Percentiles rank a stretch among this genome's conserved stretches.
phyloP scores from a whole-genome alignment of 2,329 filamentous ascomycete species.

The Trichophyton schoenleinii region DNA sequence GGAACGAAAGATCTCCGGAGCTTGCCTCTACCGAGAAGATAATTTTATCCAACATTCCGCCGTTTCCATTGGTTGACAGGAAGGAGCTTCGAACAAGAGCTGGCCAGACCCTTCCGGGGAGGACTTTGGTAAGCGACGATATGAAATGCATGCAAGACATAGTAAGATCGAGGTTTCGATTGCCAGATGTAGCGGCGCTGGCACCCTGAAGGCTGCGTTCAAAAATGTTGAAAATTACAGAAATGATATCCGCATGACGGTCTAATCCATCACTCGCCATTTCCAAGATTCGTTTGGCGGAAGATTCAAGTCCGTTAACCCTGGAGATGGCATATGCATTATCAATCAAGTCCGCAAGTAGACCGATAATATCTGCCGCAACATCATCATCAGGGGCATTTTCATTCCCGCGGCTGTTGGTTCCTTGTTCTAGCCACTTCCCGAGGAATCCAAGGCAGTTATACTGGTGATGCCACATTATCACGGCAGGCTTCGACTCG shows the following conservation, averaged over 20 bases:
- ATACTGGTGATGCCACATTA: constrained; percentile 62
- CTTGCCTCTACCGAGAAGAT: constrained; percentile 73
- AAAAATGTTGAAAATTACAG: constrained; percentile 71
- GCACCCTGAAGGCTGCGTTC: constrained; percentile 48
- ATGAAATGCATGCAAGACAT: constrained; percentile 73
- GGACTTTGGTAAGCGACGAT: constrained; percentile 54
- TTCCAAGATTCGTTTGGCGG: constrained; percentile 35
- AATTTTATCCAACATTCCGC: constrained; percentile 63
- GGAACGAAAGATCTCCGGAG: constrained; percentile 61
- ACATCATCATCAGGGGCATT: constrained; percentile 47
- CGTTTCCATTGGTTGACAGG: constrained; percentile 61
- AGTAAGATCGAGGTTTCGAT: constrained; percentile 53
- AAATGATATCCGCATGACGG: constrained; percentile 54
- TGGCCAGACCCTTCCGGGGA: constrained; percentile 80
- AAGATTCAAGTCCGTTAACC: constrained; percentile 25
- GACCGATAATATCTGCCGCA: constrained; percentile 58
- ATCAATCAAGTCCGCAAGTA: constrained; percentile 59
- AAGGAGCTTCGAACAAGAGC: constrained; percentile 71
- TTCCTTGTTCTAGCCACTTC: constrained; percentile 45
- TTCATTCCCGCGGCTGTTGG: constrained; percentile 38
- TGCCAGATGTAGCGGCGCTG: constrained; percentile 47
- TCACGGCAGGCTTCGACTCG: constrained; percentile 61
- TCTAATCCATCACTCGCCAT: constrained; percentile 39
- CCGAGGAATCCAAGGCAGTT: constrained; percentile 70
- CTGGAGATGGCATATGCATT: constrained; percentile 22